A percentile compares a stretch with the other conserved stretches of the same genome.
These are phyloP conservation scores for Pelargonium fulgidum DNA, from an alignment of 441 rosid species.

Conservation along the genomic window DNA sequence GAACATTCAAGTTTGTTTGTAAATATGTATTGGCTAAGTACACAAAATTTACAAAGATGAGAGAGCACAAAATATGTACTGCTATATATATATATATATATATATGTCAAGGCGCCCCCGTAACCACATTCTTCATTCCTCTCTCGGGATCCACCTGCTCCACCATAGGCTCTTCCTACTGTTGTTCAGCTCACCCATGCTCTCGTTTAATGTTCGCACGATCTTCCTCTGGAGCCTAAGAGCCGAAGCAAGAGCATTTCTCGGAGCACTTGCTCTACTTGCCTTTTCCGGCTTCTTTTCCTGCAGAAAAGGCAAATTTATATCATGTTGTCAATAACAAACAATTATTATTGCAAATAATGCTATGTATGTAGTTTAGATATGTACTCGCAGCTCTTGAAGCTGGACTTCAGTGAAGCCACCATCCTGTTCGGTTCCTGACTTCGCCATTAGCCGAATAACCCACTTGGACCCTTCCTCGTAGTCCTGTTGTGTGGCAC, in stretches of 20 bases:
- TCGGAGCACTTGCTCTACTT: constrained; percentile 28
- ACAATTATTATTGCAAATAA: no score
- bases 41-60: not conserved
- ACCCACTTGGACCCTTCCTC: constrained; percentile 73
- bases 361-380: constrained; percentile 7
- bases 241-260: constrained; percentile 73
- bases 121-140: constrained; percentile 51
- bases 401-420: constrained; percentile 96
- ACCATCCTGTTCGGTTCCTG: constrained; percentile 82
- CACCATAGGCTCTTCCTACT: constrained; percentile 81
- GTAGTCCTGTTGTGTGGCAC: constrained; percentile 85
- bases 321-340: not conserved
- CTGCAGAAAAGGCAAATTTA: constrained; percentile 26
- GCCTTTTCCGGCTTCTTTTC: constrained; percentile 59
- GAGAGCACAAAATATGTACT: not conserved
- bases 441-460: constrained; percentile 74
- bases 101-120: no score
- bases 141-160: constrained; percentile 91
- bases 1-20: no score
- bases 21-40: not conserved
- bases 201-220: constrained; percentile 55
- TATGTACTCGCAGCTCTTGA: constrained; percentile 62
- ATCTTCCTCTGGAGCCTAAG: constrained; percentile 75
- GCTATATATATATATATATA: not conserved
- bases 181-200: constrained; percentile 63